phyloP scores from a whole-genome alignment of 2,329 filamentous ascomycete species.

The Nemania sp. region DNA sequence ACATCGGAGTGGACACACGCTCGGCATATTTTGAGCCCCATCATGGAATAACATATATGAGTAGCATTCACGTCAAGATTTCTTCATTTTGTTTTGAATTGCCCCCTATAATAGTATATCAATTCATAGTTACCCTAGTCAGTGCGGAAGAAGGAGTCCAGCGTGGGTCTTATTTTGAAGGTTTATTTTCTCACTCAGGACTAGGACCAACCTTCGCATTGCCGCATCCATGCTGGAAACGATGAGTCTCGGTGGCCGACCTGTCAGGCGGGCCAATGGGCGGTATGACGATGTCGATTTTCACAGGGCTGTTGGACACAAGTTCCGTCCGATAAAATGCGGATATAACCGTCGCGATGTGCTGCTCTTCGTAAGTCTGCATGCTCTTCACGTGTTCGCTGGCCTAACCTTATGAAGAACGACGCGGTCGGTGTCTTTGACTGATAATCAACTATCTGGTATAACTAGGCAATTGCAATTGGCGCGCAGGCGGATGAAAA shows the following conservation, averaged over 20 bases:
- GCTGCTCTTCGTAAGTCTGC: constrained; percentile 44
- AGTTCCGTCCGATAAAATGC: constrained; percentile 26
- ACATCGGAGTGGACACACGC: background rate
- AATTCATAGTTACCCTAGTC: background rate
- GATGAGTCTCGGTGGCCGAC: constrained; percentile 17
- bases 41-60: background rate
- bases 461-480: constrained; percentile 46
- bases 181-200: background rate
- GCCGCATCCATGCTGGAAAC: background rate
- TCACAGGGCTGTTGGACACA: constrained; percentile 23
- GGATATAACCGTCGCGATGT: constrained; percentile 49
- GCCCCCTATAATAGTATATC: background rate
- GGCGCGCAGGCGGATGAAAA: constrained; percentile 45
- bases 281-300: constrained; percentile 29
- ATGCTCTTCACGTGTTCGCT: background rate
- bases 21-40: background rate
- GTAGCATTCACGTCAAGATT: background rate
- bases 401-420: background rate
- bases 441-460: background rate
- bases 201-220: background rate
- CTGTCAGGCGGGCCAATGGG: constrained; percentile 25
- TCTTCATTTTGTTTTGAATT: too few species aligned
- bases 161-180: background rate
- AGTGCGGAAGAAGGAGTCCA: background rate
- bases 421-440: background rate